Base-by-base conservation (phyloP, 1,139 yeast species). In the Chernovozyma sophiae-reginae region DNA sequence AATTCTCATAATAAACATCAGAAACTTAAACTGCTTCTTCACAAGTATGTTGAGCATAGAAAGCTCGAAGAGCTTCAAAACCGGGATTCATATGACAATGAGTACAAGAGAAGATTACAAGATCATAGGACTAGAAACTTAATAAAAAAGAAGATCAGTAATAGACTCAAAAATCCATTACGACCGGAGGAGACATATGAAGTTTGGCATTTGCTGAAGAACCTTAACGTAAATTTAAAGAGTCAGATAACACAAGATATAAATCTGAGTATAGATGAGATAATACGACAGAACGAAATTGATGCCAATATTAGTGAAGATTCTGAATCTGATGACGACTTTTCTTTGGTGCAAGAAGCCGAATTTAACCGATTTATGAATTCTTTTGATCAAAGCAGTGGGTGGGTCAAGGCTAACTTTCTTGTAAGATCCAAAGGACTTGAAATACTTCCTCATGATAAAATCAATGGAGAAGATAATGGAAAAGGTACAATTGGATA, bases 141-240 rank as follows among this genome's bases (percentile, higher is more conserved):
- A 35, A 42, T 46, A 19, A 42, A 44, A 24, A 44, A 38, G 31
- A 37, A 40, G 25, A 49, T 56, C 15, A 49, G 47, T 27, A 31
- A 43, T n/a, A 50, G 49, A 25, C 31, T 52, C 15, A 32, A 37
- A 20, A 44, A 44, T 24, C 44, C 49, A 23, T 13, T 40, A n/a
- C 44, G 47, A 11, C 71, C 71, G 0, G 68, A 65, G 39, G 71
- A 62, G 30, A 58, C 71, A 0, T 68, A 49, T 41, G 73, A 68
- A 41, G 43, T 58, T 23, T 68, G 73, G 74, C 63, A 67, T 40
- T 43, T 49, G 10, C 37, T 39, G n/a, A 37, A 39, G 4, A 38
- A 51, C 33, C 31, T 52, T 30, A 48, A 48, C 36, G 37, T 36
- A 19, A 46, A 44, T 34, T 35, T 44, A 20, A 38, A 40, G 25